Percentiles rank a stretch among this genome's conserved stretches.
Conservation (phyloP, 108 stramenopile genomes). For the Nannochloropsis granulata region DNA sequence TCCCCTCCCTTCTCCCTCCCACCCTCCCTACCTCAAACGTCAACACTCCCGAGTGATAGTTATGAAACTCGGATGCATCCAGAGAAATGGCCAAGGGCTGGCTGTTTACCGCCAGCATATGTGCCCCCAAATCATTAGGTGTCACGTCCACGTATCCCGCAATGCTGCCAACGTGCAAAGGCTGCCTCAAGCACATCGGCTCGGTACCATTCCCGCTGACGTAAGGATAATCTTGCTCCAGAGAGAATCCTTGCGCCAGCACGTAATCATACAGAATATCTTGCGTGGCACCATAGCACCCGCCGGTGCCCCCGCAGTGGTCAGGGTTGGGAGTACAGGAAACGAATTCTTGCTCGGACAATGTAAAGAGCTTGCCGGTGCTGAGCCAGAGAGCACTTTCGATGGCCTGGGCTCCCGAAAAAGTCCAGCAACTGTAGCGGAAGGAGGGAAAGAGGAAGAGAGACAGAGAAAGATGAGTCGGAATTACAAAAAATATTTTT, state of each 20-base stretch:
- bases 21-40: not conserved
- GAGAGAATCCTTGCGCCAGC: not conserved
- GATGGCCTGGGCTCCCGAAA: not conserved
- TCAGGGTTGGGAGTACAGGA: constrained; percentile 1
- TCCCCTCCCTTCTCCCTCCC: not conserved
- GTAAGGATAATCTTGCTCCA: not conserved
- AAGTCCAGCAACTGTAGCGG: constrained; percentile 17
- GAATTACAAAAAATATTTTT: no score
- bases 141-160: not conserved
- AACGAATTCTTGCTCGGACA: constrained; percentile 5
- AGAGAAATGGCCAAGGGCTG: not conserved
- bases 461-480: no score
- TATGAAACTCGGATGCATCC: not conserved
- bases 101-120: not conserved
- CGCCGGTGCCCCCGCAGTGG: not conserved
- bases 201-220: not conserved
- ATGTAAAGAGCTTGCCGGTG: not conserved
- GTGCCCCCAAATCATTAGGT: not conserved
- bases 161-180: not conserved
- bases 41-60: not conserved
- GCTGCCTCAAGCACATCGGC: not conserved
- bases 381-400: not conserved
- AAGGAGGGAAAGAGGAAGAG: not conserved
- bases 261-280: not conserved
- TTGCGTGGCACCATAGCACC: constrained; percentile 5